Conservation (phyloP, 78 protist species). For the Dictyostelium firmibasis region DNA sequence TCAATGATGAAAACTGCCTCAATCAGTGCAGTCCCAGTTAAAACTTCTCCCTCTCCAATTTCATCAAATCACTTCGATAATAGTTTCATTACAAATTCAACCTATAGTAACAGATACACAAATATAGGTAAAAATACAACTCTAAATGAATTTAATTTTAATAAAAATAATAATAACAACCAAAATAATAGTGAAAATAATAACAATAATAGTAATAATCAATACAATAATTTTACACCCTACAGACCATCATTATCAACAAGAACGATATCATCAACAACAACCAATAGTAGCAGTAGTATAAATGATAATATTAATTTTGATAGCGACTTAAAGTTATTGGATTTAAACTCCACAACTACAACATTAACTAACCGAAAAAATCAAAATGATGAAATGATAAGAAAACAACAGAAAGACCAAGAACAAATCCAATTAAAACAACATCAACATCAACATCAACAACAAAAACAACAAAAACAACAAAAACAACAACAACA, state of each 20-base stretch:
- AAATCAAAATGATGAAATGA: neutral
- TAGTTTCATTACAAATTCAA: neutral
- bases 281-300: neutral
- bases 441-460: neutral
- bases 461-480: neutral
- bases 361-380: neutral
- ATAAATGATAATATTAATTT: neutral
- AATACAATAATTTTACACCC: neutral
- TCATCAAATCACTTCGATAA: neutral
- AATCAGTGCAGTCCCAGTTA: conserved; percentile 21
- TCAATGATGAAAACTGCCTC: conserved; percentile 58
- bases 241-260: neutral
- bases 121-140: neutral
- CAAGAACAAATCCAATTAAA: neutral
- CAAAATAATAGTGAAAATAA: neutral
- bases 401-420: neutral
- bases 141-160: neutral
- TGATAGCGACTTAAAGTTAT: neutral
- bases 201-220: neutral
- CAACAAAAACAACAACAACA: neutral
- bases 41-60: neutral
- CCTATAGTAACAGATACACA: neutral
- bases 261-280: neutral
- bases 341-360: neutral
- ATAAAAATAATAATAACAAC: neutral